phyloP scores from a whole-genome alignment of 192 early-diverging fungal species.

The Kickxella alabastrina region DNA sequence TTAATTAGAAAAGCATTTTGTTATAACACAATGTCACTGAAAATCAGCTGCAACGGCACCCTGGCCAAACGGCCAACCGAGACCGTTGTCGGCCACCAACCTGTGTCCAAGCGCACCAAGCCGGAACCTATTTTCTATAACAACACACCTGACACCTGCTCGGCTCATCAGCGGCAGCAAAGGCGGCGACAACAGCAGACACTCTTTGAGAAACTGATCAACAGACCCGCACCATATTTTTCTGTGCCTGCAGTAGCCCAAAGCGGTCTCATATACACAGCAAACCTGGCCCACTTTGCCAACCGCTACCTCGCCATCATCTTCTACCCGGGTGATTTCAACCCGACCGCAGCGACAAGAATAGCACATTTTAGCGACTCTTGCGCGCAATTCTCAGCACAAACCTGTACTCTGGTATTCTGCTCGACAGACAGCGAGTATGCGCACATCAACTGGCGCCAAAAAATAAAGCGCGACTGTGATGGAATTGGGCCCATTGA shows the following conservation, averaged over 20 bases:
- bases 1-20: too few species aligned
- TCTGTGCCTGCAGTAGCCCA: slow-evolving; percentile 6
- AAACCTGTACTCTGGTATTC: slow-evolving; percentile 62
- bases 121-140: too few species aligned
- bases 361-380: slow-evolving; percentile 77
- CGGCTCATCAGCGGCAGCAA: too few species aligned
- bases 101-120: too few species aligned
- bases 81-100: too few species aligned
- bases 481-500: slow-evolving; percentile 80
- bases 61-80: too few species aligned
- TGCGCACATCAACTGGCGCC: slow-evolving; percentile 78
- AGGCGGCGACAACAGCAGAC: too few species aligned
- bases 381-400: slow-evolving; percentile 61
- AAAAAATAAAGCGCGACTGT: slow-evolving; percentile 60
- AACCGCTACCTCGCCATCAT: slow-evolving; percentile 61
- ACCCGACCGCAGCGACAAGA: slow-evolving; percentile 76
- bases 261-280: background rate
- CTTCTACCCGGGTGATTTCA: slow-evolving; percentile 87
- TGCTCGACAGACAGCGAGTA: slow-evolving; percentile 69
- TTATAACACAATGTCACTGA: too few species aligned
- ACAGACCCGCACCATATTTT: slow-evolving; percentile 14
- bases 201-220: too few species aligned
- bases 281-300: slow-evolving; percentile 3
- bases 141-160: too few species aligned
- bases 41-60: too few species aligned